Evolutionary conservation across 805 yeast species (phyloP), one percentile per base, ranked within the genome.

Genomic region (Candida palmyrensis): DNA sequence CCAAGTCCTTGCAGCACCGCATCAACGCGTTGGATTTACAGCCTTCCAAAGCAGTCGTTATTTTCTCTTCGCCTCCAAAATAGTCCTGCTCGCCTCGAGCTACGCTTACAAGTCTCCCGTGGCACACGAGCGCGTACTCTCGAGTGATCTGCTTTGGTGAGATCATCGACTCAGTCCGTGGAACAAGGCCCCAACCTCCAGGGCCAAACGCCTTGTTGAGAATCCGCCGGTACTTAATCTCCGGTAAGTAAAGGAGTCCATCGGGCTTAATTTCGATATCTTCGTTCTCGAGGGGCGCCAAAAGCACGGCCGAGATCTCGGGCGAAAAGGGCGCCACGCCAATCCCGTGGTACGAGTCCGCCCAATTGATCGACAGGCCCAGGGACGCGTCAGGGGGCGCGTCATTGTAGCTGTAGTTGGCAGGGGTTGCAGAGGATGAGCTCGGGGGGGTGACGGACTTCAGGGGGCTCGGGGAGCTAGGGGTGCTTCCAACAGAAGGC

Each of bases 181-280:
- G 97, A 1, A 94, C 96, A 36, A 92, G 66, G 1, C 97, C 97
- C 98, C 98, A 92, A 2, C 95, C 97, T 18, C 98, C 98, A 5
- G 98, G 96, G 3, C 98, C 98, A 66, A 92, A 90, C 0, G 97
- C 94, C 24, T 71, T 70, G 59, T 90, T 90, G 44, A 92, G 60
- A 15, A 89, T 81, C 28, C 98, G 73, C 43, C 98, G 75, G 54
- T 92, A 92, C 54, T 90, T 90, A 60, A 92, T 92, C 55, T 92
- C 98, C 0, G 98, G 98, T 29, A 92, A 64, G 49, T 86, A 92
- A 6, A 92, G 57, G 32, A 92, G 64, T 11, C 97, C 97, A 55
- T 92, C 98, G 1, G 97, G 97, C 40, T 90, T 92, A 43, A 92
- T 82, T 55, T 92, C 98, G 33, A 92, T 78, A 45, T 90, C 97